These are phyloP conservation scores for Lactifluus hygrophoroides DNA, from an alignment of 768 basidiomycete species.

Conservation along the genomic window DNA sequence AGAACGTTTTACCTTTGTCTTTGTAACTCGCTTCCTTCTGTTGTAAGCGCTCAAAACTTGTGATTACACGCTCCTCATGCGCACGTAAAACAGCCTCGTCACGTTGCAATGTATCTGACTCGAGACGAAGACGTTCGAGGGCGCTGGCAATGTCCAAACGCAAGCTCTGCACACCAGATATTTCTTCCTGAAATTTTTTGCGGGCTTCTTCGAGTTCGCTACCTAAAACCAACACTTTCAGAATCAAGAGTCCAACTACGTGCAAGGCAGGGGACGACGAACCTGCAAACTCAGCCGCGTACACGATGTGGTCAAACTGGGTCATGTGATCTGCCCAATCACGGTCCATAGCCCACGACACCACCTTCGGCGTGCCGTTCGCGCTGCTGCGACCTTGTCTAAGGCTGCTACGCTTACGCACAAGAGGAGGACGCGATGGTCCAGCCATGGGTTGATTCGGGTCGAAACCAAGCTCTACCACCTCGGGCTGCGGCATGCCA, in stretches of 20 bases:
- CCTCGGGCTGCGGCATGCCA: not conserved
- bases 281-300: constrained; percentile 36
- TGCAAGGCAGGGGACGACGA: no score
- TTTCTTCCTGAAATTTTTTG: constrained; percentile 51
- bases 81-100: constrained; percentile 35
- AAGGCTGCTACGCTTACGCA: constrained; percentile 54
- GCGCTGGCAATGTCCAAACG: constrained; percentile 44
- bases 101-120: constrained; percentile 34
- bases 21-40: constrained; percentile 35
- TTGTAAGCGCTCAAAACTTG: constrained; percentile 34
- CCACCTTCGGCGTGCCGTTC: constrained; percentile 51
- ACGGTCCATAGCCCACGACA: constrained; percentile 68
- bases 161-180: constrained; percentile 47
- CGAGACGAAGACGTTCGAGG: constrained; percentile 31
- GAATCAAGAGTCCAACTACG: not conserved
- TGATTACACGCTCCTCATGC: constrained; percentile 34
- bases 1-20: constrained; percentile 29
- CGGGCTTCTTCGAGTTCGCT: constrained; percentile 53
- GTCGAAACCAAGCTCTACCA: constrained; percentile 16
- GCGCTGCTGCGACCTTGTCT: constrained; percentile 42
- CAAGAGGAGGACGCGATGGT: constrained; percentile 27
- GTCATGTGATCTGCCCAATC: constrained; percentile 51
- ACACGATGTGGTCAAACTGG: constrained; percentile 36
- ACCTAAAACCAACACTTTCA: constrained; percentile 30
- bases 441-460: constrained; percentile 7